Conservation (phyloP, 192 early-diverging fungal genomes). For the Entomortierella lignicola region DNA sequence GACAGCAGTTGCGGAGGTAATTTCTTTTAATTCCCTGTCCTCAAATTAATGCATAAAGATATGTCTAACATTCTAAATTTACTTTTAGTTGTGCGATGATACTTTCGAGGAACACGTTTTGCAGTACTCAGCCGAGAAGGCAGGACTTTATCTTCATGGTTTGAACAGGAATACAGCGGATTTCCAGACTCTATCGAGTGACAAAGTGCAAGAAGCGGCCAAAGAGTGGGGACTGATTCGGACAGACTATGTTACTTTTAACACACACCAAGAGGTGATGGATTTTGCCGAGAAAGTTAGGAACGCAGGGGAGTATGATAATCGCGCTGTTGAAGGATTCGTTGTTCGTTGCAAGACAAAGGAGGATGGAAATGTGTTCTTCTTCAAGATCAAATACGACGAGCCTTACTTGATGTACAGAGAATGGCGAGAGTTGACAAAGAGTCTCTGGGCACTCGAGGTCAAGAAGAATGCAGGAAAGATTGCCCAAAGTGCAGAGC, state of each 20-base stretch:
- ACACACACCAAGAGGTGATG: conserved; percentile 72
- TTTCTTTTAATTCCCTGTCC: background rate
- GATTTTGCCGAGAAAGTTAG: conserved; percentile 75
- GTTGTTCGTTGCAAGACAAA: conserved; percentile 81
- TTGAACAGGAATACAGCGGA: conserved; percentile 83
- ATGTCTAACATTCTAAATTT: background rate
- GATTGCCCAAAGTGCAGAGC: background rate
- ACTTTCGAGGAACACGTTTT: conserved; percentile 96
- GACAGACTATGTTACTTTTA: conserved; percentile 65
- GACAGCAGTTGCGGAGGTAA: conserved; percentile 87
- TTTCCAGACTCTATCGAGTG: conserved; percentile 78
- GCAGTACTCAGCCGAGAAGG: conserved; percentile 78
- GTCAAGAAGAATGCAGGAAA: conserved; percentile 21
- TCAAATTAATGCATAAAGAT: background rate
- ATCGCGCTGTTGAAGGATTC: conserved; percentile 88
- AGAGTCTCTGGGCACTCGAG: conserved; percentile 57
- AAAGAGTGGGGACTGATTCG: conserved; percentile 77
- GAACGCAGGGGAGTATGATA: conserved; percentile 71
- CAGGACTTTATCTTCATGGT: conserved; percentile 94
- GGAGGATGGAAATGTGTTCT: conserved; percentile 33
- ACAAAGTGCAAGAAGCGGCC: conserved; percentile 71
- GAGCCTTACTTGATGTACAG: conserved; percentile 94
- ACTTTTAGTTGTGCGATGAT: conserved; percentile 88
- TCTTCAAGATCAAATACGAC: conserved; percentile 97
- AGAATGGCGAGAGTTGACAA: conserved; percentile 97